These are phyloP conservation scores for Tuber magnatum DNA, from an alignment of 495 filamentous ascomycete genomes.

Conservation along the genomic window DNA sequence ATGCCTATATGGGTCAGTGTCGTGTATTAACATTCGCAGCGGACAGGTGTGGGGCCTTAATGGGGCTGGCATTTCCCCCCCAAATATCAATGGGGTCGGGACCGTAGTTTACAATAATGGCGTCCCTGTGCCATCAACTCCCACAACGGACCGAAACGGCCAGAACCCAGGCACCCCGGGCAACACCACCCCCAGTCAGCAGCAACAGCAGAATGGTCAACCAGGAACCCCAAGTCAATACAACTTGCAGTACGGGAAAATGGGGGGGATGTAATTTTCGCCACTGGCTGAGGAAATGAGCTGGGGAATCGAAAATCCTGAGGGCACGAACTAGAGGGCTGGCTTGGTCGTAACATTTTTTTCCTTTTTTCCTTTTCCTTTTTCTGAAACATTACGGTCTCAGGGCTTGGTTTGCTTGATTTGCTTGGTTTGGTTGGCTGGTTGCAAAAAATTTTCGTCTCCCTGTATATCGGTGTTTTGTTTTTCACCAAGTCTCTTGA, in stretches of 20 bases:
- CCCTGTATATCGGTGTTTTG: neutral
- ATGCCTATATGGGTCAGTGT: neutral
- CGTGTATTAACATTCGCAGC: slow-evolving; percentile 12
- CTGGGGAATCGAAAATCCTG: neutral
- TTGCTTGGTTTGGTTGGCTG: neutral
- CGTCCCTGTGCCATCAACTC: slow-evolving; percentile 32
- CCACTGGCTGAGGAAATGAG: neutral
- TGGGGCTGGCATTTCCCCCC: slow-evolving; percentile 33
- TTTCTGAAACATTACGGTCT: slow-evolving; percentile 2
- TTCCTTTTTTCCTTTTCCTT: neutral
- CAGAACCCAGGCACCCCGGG: slow-evolving; percentile 29
- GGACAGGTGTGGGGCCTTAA: slow-evolving; percentile 42
- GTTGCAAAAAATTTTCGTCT: neutral
- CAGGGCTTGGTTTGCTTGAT: neutral
- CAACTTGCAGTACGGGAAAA: slow-evolving; percentile 33
- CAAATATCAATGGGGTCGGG: slow-evolving; percentile 36
- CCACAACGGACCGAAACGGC: slow-evolving; percentile 24
- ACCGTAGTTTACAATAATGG: slow-evolving; percentile 37
- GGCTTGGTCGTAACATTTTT: neutral
- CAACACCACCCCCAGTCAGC: slow-evolving; percentile 30
- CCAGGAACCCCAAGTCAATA: slow-evolving; percentile 24
- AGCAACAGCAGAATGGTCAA: slow-evolving; percentile 12
- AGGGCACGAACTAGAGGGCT: neutral
- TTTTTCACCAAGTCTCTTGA: neutral
- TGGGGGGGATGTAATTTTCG: slow-evolving; percentile 30